Evolutionary conservation across 1,284 basidiomycete species (phyloP), one percentile per base, ranked within the genome.

Genomic region (Xanthoconium separans): DNA sequence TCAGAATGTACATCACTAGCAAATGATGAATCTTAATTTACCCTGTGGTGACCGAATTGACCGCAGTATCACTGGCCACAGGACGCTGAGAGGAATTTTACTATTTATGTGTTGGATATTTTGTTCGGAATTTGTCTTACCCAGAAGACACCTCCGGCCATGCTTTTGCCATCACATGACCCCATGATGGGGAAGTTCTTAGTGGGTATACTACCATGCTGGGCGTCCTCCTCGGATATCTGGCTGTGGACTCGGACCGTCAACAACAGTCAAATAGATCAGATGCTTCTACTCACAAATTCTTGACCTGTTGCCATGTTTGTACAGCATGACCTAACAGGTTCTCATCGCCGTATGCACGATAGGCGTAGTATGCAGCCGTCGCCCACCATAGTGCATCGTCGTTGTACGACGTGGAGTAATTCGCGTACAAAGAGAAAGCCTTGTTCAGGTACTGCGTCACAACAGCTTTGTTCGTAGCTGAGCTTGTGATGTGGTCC

Each of bases 11-110:
- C 40, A 45, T 47, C 27, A 24, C 37, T n/a, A 36, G 34, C 11
- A 39, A n/a, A 39, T 13, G 27, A 46, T 8, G 9, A 30, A 37
- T 12, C 8, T 10, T 22, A 5, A 4, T 48, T 58, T 59, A 79
- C 78, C 78, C 77, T 22, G 79, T 80, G 2, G 76, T 79, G 34
- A 80, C 73, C 8, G 77, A 78, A 54, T 80, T 80, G 48, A 80
- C 68, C 10, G 58, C 51, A 39, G 69, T 65, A 53, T 78, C 75
- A 50, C 73, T 67, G 2, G 61, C 50, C 0, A 72, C 74, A 5
- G 77, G 75, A 20, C 76, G 76, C 20, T 20, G 10, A 22, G 10
- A 36, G 15, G 16, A n/a, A 6, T n/a, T 36, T 37, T n/a, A 37
- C 36, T 22, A 40, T 40, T 20, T 6, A 20, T 40, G 5, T 20